Conservation (phyloP, 2,329 filamentous ascomycete genomes). For the Trichoderma sp. region DNA sequence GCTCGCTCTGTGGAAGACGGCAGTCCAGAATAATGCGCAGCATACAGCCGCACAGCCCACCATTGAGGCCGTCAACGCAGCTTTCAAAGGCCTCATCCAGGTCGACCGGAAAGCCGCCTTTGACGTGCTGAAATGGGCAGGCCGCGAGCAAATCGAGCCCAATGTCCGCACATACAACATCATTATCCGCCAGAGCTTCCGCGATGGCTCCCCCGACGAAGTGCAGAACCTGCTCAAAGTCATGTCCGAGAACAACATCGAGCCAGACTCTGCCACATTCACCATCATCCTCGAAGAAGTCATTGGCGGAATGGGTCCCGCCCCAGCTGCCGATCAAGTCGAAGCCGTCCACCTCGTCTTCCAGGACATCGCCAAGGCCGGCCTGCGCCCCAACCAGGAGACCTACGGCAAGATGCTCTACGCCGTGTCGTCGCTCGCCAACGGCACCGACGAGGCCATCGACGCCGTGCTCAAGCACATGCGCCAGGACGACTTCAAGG, state of each 20-base stretch:
- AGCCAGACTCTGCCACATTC: constrained; percentile 71
- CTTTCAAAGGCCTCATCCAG: constrained; percentile 64
- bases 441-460: constrained; percentile 54
- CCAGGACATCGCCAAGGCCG: constrained; percentile 58
- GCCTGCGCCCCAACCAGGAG: constrained; percentile 62
- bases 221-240: constrained; percentile 57
- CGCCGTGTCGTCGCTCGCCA: constrained; percentile 42
- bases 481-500: constrained; percentile 53
- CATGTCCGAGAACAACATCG: constrained; percentile 61
- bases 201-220: constrained; percentile 51
- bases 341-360: constrained; percentile 59
- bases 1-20: constrained; percentile 60
- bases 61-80: constrained; percentile 70
- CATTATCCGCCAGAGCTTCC: constrained; percentile 65
- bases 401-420: constrained; percentile 74
- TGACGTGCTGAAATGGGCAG: constrained; percentile 63
- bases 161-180: constrained; percentile 69
- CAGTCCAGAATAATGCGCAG: constrained; percentile 37
- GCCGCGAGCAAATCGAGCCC: constrained; percentile 57
- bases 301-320: constrained; percentile 47
- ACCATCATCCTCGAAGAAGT: constrained; percentile 70
- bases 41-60: constrained; percentile 59
- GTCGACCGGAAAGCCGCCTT: constrained; percentile 55
- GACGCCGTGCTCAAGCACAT: constrained; percentile 67
- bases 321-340: constrained; percentile 54